phyloP scores from a whole-genome alignment of 2,329 filamentous ascomycete genomes.

The Ophiostoma pallidulum region DNA sequence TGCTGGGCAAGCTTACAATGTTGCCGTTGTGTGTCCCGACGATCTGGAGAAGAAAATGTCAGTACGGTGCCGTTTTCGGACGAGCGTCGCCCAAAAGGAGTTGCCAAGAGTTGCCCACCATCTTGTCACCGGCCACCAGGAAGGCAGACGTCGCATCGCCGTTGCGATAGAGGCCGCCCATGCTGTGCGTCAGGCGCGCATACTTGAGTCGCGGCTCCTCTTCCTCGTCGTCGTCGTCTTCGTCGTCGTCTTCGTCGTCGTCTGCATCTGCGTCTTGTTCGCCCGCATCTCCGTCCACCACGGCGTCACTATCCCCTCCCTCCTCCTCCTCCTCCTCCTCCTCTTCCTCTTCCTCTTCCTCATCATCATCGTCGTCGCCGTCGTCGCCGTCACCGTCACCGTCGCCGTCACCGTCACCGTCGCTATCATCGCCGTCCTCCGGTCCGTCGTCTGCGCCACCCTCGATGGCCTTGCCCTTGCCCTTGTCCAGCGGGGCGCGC shows the following conservation, averaged over 20 bases:
- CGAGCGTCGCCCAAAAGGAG: background rate
- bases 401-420: slow-evolving; percentile 25
- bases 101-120: slow-evolving; percentile 49
- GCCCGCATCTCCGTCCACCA: slow-evolving; percentile 17
- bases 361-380: slow-evolving; percentile 60
- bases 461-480: slow-evolving; percentile 1
- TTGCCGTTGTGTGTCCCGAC: slow-evolving; percentile 94
- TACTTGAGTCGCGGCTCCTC: slow-evolving; percentile 95
- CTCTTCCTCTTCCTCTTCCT: slow-evolving; percentile 79
- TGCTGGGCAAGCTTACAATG: slow-evolving; percentile 52
- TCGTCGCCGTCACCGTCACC: slow-evolving; percentile 43
- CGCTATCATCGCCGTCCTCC: slow-evolving; percentile 38
- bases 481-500: background rate
- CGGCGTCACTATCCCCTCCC: slow-evolving; percentile 18
- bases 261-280: slow-evolving; percentile 37
- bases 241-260: slow-evolving; percentile 51
- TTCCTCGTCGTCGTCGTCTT: slow-evolving; percentile 75
- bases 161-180: slow-evolving; percentile 79
- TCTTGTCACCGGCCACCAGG: slow-evolving; percentile 87
- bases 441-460: slow-evolving; percentile 81
- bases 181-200: slow-evolving; percentile 69
- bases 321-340: slow-evolving; percentile 50
- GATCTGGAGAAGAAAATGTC: slow-evolving; percentile 44
- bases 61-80: background rate
- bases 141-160: slow-evolving; percentile 91